Conservation (phyloP, 2,329 filamentous ascomycete species). For the Neofusicoccum sp. region DNA sequence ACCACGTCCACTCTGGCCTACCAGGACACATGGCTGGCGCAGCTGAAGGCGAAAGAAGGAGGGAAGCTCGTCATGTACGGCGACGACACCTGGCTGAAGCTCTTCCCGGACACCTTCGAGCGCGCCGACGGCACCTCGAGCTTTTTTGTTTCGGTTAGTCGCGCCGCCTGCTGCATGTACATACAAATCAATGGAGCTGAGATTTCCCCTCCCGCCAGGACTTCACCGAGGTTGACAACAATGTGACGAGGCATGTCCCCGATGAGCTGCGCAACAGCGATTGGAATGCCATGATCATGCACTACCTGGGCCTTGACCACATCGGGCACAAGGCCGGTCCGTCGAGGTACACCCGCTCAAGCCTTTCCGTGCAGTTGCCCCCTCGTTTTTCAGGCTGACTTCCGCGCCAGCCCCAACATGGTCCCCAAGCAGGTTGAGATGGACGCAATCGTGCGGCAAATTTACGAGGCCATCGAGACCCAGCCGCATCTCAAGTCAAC, state of each 20-base stretch:
- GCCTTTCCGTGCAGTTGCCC: too few relatives aligned
- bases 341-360: conserved; percentile 56
- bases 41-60: conserved; percentile 65
- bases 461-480: conserved; percentile 73
- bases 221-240: conserved; percentile 96
- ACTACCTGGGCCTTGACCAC: conserved; percentile 94
- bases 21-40: conserved; percentile 95
- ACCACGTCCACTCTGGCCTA: conserved; percentile 80
- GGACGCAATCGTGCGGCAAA: conserved; percentile 74
- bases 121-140: conserved; percentile 90
- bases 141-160: conserved; percentile 91
- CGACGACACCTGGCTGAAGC: conserved; percentile 96
- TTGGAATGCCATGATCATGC: conserved; percentile 91
- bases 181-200: conserved; percentile 31
- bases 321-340: conserved; percentile 97
- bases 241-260: conserved; percentile 88
- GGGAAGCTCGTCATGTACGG: conserved; percentile 92
- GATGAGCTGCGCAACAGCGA: conserved; percentile 72
- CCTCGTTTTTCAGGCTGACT: conserved; percentile 16
- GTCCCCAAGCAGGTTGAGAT: conserved; percentile 89
- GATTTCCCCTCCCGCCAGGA: conserved; percentile 58
- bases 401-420: conserved; percentile 71
- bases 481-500: conserved; percentile 72
- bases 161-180: conserved; percentile 27
- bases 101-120: conserved; percentile 87